phyloP scores from a whole-genome alignment of 768 basidiomycete genomes.

The Lepiota venenata region DNA sequence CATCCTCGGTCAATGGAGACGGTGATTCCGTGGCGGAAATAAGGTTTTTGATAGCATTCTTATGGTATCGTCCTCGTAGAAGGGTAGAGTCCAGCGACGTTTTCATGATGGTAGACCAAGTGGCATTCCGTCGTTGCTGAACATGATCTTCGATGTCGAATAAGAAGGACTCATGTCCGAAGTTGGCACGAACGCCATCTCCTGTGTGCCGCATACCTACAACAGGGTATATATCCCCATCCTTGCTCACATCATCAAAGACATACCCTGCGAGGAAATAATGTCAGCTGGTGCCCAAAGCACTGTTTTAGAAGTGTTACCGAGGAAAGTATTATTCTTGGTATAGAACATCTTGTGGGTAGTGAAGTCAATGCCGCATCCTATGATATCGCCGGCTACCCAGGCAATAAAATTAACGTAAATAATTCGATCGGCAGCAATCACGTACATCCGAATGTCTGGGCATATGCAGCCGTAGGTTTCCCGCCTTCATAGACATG shows the following conservation, averaged over 20 bases:
- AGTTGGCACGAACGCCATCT: constrained; percentile 83
- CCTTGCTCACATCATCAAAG: constrained; percentile 70
- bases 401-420: constrained; percentile 8
- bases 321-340: constrained; percentile 76
- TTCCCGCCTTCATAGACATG: constrained; percentile 71
- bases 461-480: constrained; percentile 70
- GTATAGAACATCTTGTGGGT: constrained; percentile 83
- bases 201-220: constrained; percentile 80
- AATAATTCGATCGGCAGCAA: neutral
- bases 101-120: constrained; percentile 66
- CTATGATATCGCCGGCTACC: constrained; percentile 81
- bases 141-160: constrained; percentile 91
- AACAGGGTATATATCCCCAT: constrained; percentile 75
- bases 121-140: constrained; percentile 59
- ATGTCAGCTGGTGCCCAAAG: constrained; percentile 6
- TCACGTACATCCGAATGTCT: constrained; percentile 73
- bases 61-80: constrained; percentile 23
- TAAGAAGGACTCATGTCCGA: constrained; percentile 81
- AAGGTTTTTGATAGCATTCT: constrained; percentile 15
- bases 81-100: constrained; percentile 45
- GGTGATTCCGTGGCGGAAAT: constrained; percentile 11
- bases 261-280: constrained; percentile 45
- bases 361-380: constrained; percentile 91
- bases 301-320: constrained; percentile 32
- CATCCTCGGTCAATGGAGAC: constrained; percentile 32